Percentiles rank a stretch among this genome's conserved stretches.
Conservation (phyloP, 768 basidiomycete species). For the Strobilomyces dryophilus region DNA sequence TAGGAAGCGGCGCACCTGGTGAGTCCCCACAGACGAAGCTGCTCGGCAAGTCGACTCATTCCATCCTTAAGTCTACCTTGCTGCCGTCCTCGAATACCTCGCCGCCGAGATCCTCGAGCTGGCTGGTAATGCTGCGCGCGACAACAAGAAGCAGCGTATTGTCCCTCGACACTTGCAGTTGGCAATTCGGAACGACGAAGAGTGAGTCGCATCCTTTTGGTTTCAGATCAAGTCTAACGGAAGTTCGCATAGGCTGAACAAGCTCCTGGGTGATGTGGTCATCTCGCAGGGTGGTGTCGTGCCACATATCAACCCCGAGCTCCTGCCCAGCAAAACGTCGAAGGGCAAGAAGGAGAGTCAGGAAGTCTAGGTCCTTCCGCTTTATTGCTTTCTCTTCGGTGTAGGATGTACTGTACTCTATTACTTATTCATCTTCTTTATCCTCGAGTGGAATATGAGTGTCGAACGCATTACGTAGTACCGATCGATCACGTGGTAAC, state of each 20-base stretch:
- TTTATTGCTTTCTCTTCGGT: slow-evolving; percentile 18
- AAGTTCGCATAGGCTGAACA: slow-evolving; percentile 30
- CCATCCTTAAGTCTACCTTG: slow-evolving; percentile 47
- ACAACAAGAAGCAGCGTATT: slow-evolving; percentile 59
- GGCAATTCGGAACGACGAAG: slow-evolving; percentile 62
- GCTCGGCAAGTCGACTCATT: background rate
- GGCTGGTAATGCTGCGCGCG: slow-evolving; percentile 53
- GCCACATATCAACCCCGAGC: slow-evolving; percentile 47
- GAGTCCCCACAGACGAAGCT: background rate
- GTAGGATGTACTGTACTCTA: slow-evolving; percentile 32
- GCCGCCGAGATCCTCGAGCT: slow-evolving; percentile 62
- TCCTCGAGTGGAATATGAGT: background rate
- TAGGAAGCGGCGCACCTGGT: slow-evolving; percentile 53
- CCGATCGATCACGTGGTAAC: background rate
- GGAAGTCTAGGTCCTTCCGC: slow-evolving; percentile 35
- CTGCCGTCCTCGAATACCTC: slow-evolving; percentile 59
- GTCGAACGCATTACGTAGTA: background rate
- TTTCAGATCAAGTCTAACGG: background rate
- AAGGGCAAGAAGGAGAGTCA: slow-evolving; percentile 52
- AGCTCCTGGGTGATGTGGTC: slow-evolving; percentile 43
- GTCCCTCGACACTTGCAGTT: slow-evolving; percentile 63
- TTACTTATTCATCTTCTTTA: slow-evolving; percentile 25
- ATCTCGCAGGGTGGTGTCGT: slow-evolving; percentile 64
- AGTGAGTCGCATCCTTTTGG: slow-evolving; percentile 20
- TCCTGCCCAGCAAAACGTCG: slow-evolving; percentile 49